Evolutionary conservation across 441 rosid species (phyloP), one percentile per base, ranked within the genome.

Genomic region (Aleurites moluccanus): DNA sequence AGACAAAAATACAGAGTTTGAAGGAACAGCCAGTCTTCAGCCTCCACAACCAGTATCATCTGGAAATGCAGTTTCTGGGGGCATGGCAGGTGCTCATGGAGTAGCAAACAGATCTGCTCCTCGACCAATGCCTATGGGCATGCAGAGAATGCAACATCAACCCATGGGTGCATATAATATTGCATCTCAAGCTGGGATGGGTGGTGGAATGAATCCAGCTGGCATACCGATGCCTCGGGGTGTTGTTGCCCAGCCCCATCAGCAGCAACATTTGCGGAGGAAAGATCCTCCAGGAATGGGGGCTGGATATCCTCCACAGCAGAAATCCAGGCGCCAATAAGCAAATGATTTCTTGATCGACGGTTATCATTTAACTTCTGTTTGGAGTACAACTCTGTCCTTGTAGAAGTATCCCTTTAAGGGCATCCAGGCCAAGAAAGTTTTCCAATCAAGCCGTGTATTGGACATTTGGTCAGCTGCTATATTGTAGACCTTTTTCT

Each of bases 261-360:
- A 86, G 84, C 88, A 82, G 78, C 91, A 86, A 71, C 90, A 91
- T 80, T 77, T 94, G 64, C 89, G 96, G 80, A 88, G 98, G 83
- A 96, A 91, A 80, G 99, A 93, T 68, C 91, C 92, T 0, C 91
- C 92, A 3, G 94, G 92, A 78, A 83, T 86, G 87, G 96, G 96
- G 75, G 77, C 91, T 15, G 94, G 97, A 75, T 91, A 93, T 75
- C 94, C 96, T 82, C 90, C 98, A 4, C 99, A 87, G 74, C 96
- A 89, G 84, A 93, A 90, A 83, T 81, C 87, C 75, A 90, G 99
- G 78, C 95, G 99, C 53, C 77, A 87, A 78, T 91, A 20, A 85
- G 80, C n/a, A n/a, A 38, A 64, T 50, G 47, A 40, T 72, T 10
- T 71, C 49, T 42, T 25, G 14, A 27, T 27, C 47, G 60, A n/a